Evolutionary conservation across 371 early-diverging fungal genomes (phyloP), one percentile per base, ranked within the genome.

Genomic region (Lichtheimia corymbifera): DNA sequence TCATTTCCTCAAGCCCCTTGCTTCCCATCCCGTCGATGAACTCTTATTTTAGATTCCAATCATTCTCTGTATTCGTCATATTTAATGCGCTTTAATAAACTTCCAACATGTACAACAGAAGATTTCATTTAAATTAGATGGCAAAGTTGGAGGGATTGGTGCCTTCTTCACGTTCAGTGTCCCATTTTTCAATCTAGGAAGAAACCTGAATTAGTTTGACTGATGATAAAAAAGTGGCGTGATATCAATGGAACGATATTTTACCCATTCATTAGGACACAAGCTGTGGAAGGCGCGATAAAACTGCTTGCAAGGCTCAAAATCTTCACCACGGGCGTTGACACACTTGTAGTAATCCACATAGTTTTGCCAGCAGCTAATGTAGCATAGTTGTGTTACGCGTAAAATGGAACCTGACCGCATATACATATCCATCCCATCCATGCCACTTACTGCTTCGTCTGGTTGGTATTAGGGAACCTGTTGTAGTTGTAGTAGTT

Each of bases 381-480:
- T 4, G 53, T 22, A 53, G 47, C 22, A 18, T 47, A 11, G 47
- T n/a, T 11, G 47, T 18, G 47, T 35, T 47, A 47, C 47, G 47
- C 47, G 47, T 22, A 47, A n/a, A 47, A 15, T 35, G 35, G 35
- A 35, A 35, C 11, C 28, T 28, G 7, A 5, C 35, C 5, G 11
- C 6, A 9, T 35, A 11, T 35, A 11, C 11, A 35, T 35, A 35
- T 35, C 11, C 35, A 35, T 35, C 35, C 11, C 50, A 50, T 54
- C 14, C 18, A 15, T 12, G 35, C 56, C 45, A 64, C 67, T 22
- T 71, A 71, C 71, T 85, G 89, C 91, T 91, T 95, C 84, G 93
- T 93, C 85, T 95, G 95, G 88, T 97, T 96, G 75, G 87, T 86
- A 89, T 96, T 94, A 68, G 97, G 97, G 91, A 96, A 96, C 63